Evolutionary conservation across 1,139 yeast species (phyloP).

Genomic region (Yamadazyma diddensiae): DNA sequence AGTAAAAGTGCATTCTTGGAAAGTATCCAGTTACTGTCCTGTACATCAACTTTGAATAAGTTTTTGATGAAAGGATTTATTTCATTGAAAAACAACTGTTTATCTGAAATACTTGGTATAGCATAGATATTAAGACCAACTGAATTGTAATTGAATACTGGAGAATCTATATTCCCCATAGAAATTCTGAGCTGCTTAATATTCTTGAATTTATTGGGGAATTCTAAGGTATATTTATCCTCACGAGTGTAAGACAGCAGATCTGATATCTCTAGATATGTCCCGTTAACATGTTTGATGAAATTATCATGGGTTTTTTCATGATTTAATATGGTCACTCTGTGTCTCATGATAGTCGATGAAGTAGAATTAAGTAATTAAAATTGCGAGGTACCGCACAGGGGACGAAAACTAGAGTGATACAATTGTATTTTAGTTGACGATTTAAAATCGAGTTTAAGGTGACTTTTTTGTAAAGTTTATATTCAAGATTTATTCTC

Average conservation of each 20-base stretch:
- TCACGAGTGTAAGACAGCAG: slow-evolving; percentile 14
- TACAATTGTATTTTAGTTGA: too few relatives aligned
- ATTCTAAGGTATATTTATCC: slow-evolving; percentile 13
- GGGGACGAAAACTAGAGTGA: slow-evolving; percentile 1
- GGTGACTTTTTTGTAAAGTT: too few relatives aligned
- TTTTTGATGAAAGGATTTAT: slow-evolving; percentile 16
- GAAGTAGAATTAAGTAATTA: background rate
- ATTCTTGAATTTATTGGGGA: slow-evolving; percentile 8
- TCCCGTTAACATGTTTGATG: slow-evolving; percentile 17
- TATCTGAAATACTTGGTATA: slow-evolving; percentile 20
- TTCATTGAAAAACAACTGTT: slow-evolving; percentile 21
- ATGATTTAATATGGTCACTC: slow-evolving; percentile 33
- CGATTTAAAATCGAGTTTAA: too few relatives aligned
- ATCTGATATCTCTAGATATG: slow-evolving; percentile 13
- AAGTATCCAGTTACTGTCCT: slow-evolving; percentile 18
- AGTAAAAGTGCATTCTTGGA: slow-evolving; percentile 21
- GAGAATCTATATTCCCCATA: slow-evolving; percentile 14
- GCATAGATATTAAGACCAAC: slow-evolving; percentile 27
- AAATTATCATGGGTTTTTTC: slow-evolving; percentile 23
- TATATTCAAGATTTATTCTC: too few relatives aligned
- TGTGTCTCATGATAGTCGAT: slow-evolving; percentile 21
- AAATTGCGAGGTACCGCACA: slow-evolving; percentile 5
- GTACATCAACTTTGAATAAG: slow-evolving; percentile 17
- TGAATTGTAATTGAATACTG: slow-evolving; percentile 24
- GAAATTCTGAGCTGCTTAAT: slow-evolving; percentile 25